Conservation (phyloP, 495 filamentous ascomycete genomes). For the Aspergillus taichungensis region DNA sequence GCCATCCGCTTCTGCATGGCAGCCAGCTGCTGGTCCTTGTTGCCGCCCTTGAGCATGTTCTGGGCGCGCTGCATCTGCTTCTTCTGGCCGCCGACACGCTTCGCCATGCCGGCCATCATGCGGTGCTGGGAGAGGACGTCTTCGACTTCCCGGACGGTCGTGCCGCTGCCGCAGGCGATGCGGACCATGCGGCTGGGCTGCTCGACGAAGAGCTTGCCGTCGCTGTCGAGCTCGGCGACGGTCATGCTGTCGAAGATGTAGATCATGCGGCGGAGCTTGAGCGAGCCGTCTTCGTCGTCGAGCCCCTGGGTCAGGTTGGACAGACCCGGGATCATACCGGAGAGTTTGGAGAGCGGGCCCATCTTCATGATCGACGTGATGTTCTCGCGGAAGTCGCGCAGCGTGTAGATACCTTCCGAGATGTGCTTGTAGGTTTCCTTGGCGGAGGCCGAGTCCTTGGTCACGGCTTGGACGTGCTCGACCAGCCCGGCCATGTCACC, state of each 20-base stretch:
- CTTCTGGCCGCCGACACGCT: constrained; percentile 95
- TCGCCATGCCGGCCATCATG: constrained; percentile 99
- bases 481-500: constrained; percentile 92
- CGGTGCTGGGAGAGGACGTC: constrained; percentile 94
- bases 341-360: constrained; percentile 95
- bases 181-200: constrained; percentile 92
- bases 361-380: constrained; percentile 99
- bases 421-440: constrained; percentile 99
- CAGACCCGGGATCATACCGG: constrained; percentile 96
- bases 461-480: constrained; percentile 95
- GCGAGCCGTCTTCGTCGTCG: constrained; percentile 88
- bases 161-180: constrained; percentile 81
- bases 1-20: constrained; percentile 95
- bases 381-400: constrained; percentile 92
- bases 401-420: constrained; percentile 87
- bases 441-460: constrained; percentile 65
- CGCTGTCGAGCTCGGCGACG: constrained; percentile 82
- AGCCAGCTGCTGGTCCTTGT: constrained; percentile 87
- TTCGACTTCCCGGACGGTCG: constrained; percentile 88
- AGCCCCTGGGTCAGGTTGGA: constrained; percentile 87
- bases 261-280: constrained; percentile 95
- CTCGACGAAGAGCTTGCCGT: constrained; percentile 89
- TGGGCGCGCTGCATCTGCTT: constrained; percentile 94
- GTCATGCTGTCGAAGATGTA: constrained; percentile 99
- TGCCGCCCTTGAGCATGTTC: constrained; percentile 76